Evolutionary conservation across 306 rosid genomes (phyloP).

Genomic region (Malus asiatica): DNA sequence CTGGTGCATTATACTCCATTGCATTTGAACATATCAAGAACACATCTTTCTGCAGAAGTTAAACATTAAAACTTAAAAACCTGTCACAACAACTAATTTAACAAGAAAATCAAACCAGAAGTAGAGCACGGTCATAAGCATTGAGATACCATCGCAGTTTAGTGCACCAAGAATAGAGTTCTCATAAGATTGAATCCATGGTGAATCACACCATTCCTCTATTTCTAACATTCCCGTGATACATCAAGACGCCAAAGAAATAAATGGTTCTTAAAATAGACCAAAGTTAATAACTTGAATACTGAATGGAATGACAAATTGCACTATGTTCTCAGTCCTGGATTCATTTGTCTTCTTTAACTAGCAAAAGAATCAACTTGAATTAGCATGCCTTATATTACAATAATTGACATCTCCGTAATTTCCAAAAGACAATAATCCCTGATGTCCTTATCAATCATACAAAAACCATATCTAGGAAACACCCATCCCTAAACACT

Average conservation of each 20-base stretch:
- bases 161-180: neutral
- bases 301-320: neutral
- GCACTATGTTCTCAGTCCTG: neutral
- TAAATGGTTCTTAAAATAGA: neutral
- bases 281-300: neutral
- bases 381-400: neutral
- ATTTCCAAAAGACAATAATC: neutral
- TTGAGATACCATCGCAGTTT: neutral
- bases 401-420: neutral
- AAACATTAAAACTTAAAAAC: constrained; percentile 19
- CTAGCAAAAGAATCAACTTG: neutral
- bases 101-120: neutral
- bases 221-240: neutral
- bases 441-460: neutral
- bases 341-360: neutral
- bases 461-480: neutral
- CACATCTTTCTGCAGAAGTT: constrained; percentile 70
- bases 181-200: neutral
- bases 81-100: neutral
- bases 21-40: constrained; percentile 86
- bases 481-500: neutral
- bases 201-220: neutral
- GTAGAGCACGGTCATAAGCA: neutral
- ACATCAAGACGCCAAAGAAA: neutral
- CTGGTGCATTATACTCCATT: constrained; percentile 76